Percentiles rank a stretch among this genome's conserved stretches.
These are phyloP conservation scores for Botryotinia convoluta DNA, from an alignment of 2,329 filamentous ascomycete species.

Conservation along the genomic window DNA sequence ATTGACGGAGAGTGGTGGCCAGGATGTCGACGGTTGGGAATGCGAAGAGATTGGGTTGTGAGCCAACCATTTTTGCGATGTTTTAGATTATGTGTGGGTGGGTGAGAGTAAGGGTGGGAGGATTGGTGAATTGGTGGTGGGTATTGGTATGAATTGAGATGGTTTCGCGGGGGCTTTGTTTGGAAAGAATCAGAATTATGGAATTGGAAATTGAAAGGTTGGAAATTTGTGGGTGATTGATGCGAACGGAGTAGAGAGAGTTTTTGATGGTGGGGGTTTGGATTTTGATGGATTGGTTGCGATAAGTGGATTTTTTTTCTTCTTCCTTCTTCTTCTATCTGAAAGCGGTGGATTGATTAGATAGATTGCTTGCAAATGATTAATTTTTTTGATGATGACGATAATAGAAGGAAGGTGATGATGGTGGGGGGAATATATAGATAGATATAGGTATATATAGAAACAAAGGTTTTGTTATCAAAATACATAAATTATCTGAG, in stretches of 20 bases:
- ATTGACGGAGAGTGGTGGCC: conserved; percentile 73
- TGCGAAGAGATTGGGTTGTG: conserved; percentile 68
- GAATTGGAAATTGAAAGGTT: not conserved
- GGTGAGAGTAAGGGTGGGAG: not conserved
- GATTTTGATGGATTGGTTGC: not conserved
- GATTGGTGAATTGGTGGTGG: not conserved
- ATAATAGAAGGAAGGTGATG: not conserved
- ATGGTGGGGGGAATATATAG: not conserved
- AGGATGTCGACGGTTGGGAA: conserved; percentile 70
- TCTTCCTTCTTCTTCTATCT: not conserved
- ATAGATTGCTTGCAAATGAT: not conserved
- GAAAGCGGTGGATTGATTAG: conserved; percentile 8
- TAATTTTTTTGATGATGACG: not conserved
- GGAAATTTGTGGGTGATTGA: conserved; percentile 10
- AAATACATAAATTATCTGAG: not conserved
- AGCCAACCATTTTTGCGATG: conserved; percentile 29
- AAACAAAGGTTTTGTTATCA: not conserved
- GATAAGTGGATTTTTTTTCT: conserved; percentile 10
- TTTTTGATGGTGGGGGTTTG: conserved; percentile 16
- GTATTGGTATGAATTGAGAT: not conserved
- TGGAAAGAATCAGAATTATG: not conserved
- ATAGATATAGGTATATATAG: too few species aligned
- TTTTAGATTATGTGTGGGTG: not conserved
- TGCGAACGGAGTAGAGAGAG: not conserved
- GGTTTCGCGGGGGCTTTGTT: not conserved